phyloP scores from a whole-genome alignment of 179 eudicot species.

The Actinidia polygama region DNA sequence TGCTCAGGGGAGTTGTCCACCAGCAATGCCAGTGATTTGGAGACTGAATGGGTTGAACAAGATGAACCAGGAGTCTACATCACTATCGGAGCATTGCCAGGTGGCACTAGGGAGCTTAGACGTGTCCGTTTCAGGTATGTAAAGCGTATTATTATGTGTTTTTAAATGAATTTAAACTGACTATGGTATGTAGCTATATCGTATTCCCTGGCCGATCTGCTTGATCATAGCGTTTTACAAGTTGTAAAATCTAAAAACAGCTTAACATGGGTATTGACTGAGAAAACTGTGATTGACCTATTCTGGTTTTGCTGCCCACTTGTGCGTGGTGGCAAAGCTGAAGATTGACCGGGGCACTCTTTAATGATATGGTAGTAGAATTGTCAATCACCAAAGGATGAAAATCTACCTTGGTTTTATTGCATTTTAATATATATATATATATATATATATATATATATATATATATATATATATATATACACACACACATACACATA shows the following conservation, averaged over 20 bases:
- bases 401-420: not conserved
- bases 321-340: not conserved
- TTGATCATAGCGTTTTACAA: conserved; percentile 7
- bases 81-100: conserved; percentile 84
- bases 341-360: not conserved
- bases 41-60: conserved; percentile 97
- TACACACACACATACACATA: no score
- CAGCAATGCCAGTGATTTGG: conserved; percentile 94
- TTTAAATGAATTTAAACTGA: not conserved
- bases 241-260: not conserved
- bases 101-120: conserved; percentile 89
- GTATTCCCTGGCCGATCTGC: not conserved
- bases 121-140: conserved; percentile 93
- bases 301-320: conserved; percentile 6
- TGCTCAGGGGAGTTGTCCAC: conserved; percentile 83
- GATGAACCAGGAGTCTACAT: conserved; percentile 98
- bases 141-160: conserved; percentile 19
- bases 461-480: no score
- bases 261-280: not conserved
- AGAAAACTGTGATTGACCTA: conserved; percentile 3
- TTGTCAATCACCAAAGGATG: not conserved
- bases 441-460: no score
- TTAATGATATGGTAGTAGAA: not conserved
- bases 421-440: not conserved
- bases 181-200: not conserved